phyloP scores from a whole-genome alignment of 768 basidiomycete species.

The Mycena chlorophos region DNA sequence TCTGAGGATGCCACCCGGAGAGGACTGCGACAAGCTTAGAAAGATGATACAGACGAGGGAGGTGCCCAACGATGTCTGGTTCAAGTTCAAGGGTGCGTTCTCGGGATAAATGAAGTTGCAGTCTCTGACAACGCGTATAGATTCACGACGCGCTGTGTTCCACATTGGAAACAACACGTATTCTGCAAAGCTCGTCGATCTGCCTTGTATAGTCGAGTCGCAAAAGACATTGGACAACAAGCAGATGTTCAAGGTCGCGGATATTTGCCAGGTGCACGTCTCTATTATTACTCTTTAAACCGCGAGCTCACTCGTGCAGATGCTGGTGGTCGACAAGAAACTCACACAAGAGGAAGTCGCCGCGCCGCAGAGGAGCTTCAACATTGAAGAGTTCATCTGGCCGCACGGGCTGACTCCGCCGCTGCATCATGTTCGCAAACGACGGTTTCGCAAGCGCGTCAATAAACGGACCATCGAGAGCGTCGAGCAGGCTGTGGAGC shows the following conservation, averaged over 20 bases:
- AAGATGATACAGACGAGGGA: conserved; percentile 83
- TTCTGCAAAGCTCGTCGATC: conserved; percentile 91
- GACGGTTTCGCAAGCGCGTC: conserved; percentile 88
- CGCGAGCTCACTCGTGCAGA: conserved; percentile 46
- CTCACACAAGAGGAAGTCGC: conserved; percentile 66
- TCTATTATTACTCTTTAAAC: conserved; percentile 21
- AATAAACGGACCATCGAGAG: conserved; percentile 92
- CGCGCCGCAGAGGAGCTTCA: conserved; percentile 67
- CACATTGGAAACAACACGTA: conserved; percentile 81
- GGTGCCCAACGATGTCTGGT: conserved; percentile 84
- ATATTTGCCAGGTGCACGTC: conserved; percentile 99
- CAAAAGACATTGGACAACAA: conserved; percentile 96
- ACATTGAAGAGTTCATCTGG: conserved; percentile 95
- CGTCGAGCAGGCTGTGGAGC: conserved; percentile 90
- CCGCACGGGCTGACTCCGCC: conserved; percentile 96
- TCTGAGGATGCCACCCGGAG: conserved; percentile 81
- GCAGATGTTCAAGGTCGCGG: conserved; percentile 98
- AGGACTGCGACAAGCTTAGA: conserved; percentile 74
- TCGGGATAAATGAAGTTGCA: conserved; percentile 1
- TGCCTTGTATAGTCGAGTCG: conserved; percentile 90
- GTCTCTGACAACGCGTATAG: conserved; percentile 41
- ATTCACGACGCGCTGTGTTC: conserved; percentile 88
- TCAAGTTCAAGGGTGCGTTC: conserved; percentile 89
- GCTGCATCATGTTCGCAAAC: conserved; percentile 83
- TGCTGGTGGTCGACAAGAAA: conserved; percentile 86